Evolutionary conservation across 306 rosid genomes (phyloP), one percentile per base, ranked within the genome.

Genomic region (Mimosa pudica): DNA sequence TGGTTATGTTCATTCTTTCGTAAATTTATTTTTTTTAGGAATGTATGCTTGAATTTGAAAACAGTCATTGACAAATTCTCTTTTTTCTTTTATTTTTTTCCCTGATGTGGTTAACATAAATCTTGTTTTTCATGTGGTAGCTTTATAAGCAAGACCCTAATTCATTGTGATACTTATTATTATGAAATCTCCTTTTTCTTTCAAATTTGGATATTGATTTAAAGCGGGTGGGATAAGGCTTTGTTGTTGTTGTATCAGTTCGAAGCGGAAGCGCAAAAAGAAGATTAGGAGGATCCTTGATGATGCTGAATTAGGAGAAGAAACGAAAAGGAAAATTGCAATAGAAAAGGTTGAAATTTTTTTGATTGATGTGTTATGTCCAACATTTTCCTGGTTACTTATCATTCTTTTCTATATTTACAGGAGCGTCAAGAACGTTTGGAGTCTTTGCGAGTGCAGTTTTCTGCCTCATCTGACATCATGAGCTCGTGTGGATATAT

Each of bases 341-440:
- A 92, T 95, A 32, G 98, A 95, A 83, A 95, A 89, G 98, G 98
- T 95, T 80, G 44, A 73, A 42, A 38, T 77, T 52, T 76, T 6
- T 10, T 68, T 38, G 73, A 49, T 32, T 70, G 51, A 42, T 79
- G 79, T 75, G 36, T 54, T 85, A 51, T 71, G 57, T 17, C 12
- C 17, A 48, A 75, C 30, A 13, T 66, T 20, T 38, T 68, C 57
- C 24, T 48, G 71, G 71, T 77, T 54, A 64, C 80, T 75, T 45
- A 76, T 51, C 76, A 17, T 66, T 57, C 55, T 72, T 64, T 73
- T 73, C 66, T 65, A 76, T 76, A 80, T 75, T 66, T 80, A 75
- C 73, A 95, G 98, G 98, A 95, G 82, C 98, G 98, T 78, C 98
- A 91, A 81, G 98, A 95, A 77, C 98, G 98, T 47, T 80, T 92